Base-by-base conservation (phyloP, 768 basidiomycete genomes). In the Auriscalpium vulgare region DNA sequence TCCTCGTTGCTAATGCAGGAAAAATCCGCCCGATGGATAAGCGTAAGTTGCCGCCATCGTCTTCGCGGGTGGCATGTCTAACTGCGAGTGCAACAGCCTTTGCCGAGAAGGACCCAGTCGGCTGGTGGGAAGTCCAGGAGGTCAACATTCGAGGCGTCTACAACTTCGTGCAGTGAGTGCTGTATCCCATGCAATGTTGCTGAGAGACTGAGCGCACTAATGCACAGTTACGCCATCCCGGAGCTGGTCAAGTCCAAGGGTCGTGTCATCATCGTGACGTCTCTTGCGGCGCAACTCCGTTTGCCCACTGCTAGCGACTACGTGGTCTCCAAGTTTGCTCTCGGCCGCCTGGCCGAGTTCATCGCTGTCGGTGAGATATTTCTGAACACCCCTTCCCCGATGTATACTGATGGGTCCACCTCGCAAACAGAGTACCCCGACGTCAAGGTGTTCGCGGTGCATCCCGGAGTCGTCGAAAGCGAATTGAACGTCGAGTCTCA, bases 101-200 rank as follows among this genome's bases (percentile, higher is more conserved):
- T 36, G 57, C 29, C 8, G 59, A 64, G 40, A 55, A 54, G 40
- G 63, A 65, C 51, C 57, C 65, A 7, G 59, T 57, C n/a, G 57
- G 59, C 44, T 68, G 66, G 63, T 62, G 62, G 64, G 59, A 58
- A 44, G 54, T 54, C 6, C 47, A 61, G 47, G 63, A 63, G 35
- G 62, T 64, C 7, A 66, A 64, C 40, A 43, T 66, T 14, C 64
- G 62, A 1, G 63, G 64, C 6, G 43, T 54, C 11, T 68, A 53
- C 58, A 65, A 64, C 43, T 40, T 62, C 10, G 64, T 59, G 8
- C 63, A 62, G 62, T 63, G 29, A n/a, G 59, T 54, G n/a, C 19
- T n/a, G 13, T 1, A 2, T 35, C n/a, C 16, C 36, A 37, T 16
- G 37, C 5, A 14, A 16, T 13, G 38, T 10, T 4, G 37, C 10